Evolutionary conservation across 805 yeast species (phyloP).

Genomic region (Nakazawaea siamensis): DNA sequence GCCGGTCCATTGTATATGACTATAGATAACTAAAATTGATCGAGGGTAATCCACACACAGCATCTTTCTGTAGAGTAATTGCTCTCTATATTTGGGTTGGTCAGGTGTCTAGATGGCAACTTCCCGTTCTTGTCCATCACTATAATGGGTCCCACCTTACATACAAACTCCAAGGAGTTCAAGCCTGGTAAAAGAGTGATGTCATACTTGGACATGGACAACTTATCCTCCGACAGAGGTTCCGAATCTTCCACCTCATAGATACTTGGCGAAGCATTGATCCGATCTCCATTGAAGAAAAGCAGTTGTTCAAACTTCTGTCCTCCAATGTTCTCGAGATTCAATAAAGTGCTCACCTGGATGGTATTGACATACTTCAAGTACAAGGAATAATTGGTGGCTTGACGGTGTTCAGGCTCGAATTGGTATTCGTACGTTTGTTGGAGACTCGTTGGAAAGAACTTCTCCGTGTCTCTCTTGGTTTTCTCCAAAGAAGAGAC

Average conservation of each 20-base stretch:
- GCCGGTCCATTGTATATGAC: background rate
- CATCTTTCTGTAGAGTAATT: constrained; percentile 23
- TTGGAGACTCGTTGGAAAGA: constrained; percentile 3
- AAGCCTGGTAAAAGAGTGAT: constrained; percentile 38
- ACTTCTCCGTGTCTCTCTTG: constrained; percentile 2
- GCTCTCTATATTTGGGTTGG: constrained; percentile 14
- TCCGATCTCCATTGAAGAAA: constrained; percentile 10
- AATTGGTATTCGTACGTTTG: constrained; percentile 4
- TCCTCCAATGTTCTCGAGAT: constrained; percentile 2
- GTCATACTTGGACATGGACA: constrained; percentile 28
- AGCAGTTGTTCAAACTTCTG: constrained; percentile 10
- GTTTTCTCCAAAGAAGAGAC: background rate
- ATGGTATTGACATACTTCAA: constrained; percentile 5
- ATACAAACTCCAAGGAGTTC: constrained; percentile 32
- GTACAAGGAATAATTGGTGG: constrained; percentile 4
- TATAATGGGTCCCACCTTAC: constrained; percentile 22
- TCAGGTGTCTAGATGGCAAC: constrained; percentile 13
- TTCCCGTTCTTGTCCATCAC: constrained; percentile 14
- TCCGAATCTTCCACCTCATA: background rate
- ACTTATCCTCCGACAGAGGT: background rate
- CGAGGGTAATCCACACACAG: constrained; percentile 32
- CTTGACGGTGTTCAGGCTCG: background rate
- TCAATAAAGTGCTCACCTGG: constrained; percentile 4
- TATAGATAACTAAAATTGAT: constrained; percentile 13
- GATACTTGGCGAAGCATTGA: constrained; percentile 7